Evolutionary conservation across 805 yeast genomes (phyloP), one percentile per base, ranked within the genome.

Genomic region (Cyberlindnera euphorbiae): DNA sequence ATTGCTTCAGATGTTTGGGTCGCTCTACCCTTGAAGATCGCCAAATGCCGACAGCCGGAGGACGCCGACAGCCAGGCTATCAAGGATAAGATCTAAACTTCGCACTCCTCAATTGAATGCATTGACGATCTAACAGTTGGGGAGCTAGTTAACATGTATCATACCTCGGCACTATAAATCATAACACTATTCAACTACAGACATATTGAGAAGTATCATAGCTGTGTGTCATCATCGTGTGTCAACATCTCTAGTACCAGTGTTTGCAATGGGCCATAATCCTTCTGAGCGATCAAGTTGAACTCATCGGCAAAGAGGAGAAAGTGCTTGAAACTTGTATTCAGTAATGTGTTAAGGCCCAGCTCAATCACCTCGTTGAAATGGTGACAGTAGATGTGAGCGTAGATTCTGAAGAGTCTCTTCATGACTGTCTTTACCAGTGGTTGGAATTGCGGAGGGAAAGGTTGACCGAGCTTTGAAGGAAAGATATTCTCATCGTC

Each of bases 311-410:
- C 75, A 58, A 93, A 90, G 45, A 90, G 67, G 18, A 88, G 87
- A 55, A 88, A 93, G 59, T 90, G 98, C 63, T 94, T 93, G 53
- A 90, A 76, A 52, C 95, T 82, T 6, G 98, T 90, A 57, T 93
- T 93, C 47, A 90, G 69, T 51, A 90, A 95, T 10, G 95, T 83
- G 58, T 89, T 96, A 50, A 90, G 66, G 3, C 96, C 96, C 49
- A 93, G 69, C 57, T 89, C 97, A 27, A 88, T 76, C 39, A 93
- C 84, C 60, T 90, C 96, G 56, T 88, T 96, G 60, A 93, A 90
- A 59, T 93, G 99, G 56, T 93, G 97, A 56, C 98, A 93, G 61
- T 93, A 93, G 29, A 93, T 85, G 62, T 93, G 99, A 1, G 98
- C 97, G 55, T 93, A 93, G 4, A 93, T 88, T 57, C 98, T 73